phyloP scores from a whole-genome alignment of 2,329 filamentous ascomycete genomes.

The Cladosporium austrohemisphaericum region DNA sequence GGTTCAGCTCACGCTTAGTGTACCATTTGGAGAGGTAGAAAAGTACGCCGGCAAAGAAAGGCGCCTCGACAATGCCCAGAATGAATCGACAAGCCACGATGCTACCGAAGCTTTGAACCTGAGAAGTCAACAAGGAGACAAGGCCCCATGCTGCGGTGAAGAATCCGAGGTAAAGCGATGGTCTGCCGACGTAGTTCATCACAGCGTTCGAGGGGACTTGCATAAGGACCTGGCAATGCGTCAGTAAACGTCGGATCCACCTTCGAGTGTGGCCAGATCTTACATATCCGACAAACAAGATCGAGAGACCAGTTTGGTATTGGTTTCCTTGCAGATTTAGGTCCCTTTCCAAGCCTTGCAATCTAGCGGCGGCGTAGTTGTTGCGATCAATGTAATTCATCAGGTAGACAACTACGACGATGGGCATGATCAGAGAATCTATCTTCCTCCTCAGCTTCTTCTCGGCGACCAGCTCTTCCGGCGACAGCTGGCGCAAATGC shows the following conservation, averaged over 20 bases:
- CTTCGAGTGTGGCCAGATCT: constrained; percentile 29
- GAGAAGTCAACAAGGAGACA: constrained; percentile 33
- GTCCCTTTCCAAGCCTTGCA: constrained; percentile 62
- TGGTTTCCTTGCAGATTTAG: constrained; percentile 46
- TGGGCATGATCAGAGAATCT: constrained; percentile 64
- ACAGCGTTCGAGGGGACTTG: constrained; percentile 38
- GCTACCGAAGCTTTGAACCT: constrained; percentile 33
- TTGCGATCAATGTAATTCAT: constrained; percentile 42
- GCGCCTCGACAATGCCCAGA: constrained; percentile 44
- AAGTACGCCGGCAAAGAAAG: constrained; percentile 42
- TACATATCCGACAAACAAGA: constrained; percentile 42
- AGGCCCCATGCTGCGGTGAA: constrained; percentile 36
- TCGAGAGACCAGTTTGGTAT: constrained; percentile 44
- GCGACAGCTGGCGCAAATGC: constrained; percentile 27
- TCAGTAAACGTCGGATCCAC: neutral
- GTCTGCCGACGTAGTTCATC: constrained; percentile 33
- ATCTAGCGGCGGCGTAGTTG: constrained; percentile 63
- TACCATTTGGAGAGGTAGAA: constrained; percentile 51
- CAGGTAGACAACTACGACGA: constrained; percentile 60
- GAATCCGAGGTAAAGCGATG: constrained; percentile 31
- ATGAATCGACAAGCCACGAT: constrained; percentile 38
- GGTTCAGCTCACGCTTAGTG: constrained; percentile 49
- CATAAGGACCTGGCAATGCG: constrained; percentile 23
- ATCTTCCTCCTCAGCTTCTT: constrained; percentile 64
- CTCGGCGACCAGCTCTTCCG: constrained; percentile 43